Evolutionary conservation across 2,329 filamentous ascomycete species (phyloP).

Genomic region (Trichoderma hamatum): DNA sequence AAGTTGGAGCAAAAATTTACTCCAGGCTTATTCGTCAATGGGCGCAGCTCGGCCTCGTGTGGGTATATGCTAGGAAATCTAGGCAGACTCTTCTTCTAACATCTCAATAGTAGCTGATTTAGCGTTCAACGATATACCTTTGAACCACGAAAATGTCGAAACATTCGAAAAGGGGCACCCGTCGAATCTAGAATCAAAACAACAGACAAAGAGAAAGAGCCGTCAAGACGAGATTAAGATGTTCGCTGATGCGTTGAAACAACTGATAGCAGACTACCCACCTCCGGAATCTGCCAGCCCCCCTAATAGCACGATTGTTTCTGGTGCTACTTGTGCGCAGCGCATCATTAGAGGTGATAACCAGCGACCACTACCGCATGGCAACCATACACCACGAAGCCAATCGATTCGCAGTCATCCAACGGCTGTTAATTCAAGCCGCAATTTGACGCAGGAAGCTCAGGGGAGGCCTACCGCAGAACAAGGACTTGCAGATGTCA

Average conservation of each 20-base stretch:
- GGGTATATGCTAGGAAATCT: neutral
- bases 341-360: neutral
- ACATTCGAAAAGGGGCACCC: neutral
- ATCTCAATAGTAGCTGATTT: conserved; percentile 52
- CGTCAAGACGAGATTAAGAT: conserved; percentile 44
- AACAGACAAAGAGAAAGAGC: conserved; percentile 39
- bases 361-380: too few relatives aligned
- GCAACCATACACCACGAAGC: neutral
- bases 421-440: too few relatives aligned
- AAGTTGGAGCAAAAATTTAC: conserved; percentile 42
- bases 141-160: conserved; percentile 36
- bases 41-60: conserved; percentile 32
- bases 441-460: neutral
- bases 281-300: neutral
- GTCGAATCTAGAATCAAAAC: conserved; percentile 29
- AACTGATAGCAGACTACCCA: neutral
- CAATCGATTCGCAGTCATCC: neutral
- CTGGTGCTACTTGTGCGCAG: neutral
- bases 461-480: neutral
- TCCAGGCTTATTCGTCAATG: conserved; percentile 42
- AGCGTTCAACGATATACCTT: conserved; percentile 55
- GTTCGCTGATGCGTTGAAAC: conserved; percentile 33
- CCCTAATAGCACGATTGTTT: neutral
- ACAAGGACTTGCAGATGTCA: neutral
- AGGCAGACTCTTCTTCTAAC: conserved; percentile 27